phyloP scores from a whole-genome alignment of 1,139 yeast genomes.

The Taphrina wiesneri region DNA sequence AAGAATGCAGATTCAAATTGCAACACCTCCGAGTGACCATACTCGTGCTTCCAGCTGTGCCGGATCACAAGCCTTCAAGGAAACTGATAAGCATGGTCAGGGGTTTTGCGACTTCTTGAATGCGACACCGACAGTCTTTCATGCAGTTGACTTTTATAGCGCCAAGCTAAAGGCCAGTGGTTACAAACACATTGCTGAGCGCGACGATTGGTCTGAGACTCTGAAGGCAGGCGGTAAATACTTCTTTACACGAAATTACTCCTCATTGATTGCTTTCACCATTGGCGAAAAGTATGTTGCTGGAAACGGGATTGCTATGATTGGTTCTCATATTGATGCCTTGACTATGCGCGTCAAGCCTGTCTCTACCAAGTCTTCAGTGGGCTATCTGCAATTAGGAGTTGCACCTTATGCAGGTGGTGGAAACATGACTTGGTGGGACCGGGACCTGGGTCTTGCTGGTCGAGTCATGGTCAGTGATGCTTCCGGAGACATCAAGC shows the following conservation, averaged over 20 bases:
- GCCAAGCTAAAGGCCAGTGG: constrained; percentile 51
- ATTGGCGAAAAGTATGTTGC: constrained; percentile 66
- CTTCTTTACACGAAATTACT: constrained; percentile 73
- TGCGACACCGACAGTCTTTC: constrained; percentile 87
- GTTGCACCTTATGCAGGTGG: constrained; percentile 95
- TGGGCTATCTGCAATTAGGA: constrained; percentile 80
- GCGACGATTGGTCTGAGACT: constrained; percentile 62
- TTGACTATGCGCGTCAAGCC: constrained; percentile 76
- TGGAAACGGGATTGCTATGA: constrained; percentile 78
- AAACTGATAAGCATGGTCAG: constrained; percentile 8
- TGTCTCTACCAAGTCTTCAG: constrained; percentile 65
- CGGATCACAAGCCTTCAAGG: neutral
- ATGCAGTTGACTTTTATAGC: constrained; percentile 67
- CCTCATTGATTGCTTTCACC: constrained; percentile 78
- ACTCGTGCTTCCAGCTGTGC: neutral
- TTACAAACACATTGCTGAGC: constrained; percentile 68
- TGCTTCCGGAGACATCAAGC: constrained; percentile 54
- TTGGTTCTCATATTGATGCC: constrained; percentile 92
- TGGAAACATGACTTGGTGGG: constrained; percentile 78
- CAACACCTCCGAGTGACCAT: neutral
- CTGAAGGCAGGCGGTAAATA: constrained; percentile 62
- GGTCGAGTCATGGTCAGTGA: constrained; percentile 79
- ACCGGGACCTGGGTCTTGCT: constrained; percentile 85
- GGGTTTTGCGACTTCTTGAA: constrained; percentile 74
- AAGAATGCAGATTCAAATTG: neutral